Conservation (phyloP, 306 rosid genomes). For the Prunus padus region DNA sequence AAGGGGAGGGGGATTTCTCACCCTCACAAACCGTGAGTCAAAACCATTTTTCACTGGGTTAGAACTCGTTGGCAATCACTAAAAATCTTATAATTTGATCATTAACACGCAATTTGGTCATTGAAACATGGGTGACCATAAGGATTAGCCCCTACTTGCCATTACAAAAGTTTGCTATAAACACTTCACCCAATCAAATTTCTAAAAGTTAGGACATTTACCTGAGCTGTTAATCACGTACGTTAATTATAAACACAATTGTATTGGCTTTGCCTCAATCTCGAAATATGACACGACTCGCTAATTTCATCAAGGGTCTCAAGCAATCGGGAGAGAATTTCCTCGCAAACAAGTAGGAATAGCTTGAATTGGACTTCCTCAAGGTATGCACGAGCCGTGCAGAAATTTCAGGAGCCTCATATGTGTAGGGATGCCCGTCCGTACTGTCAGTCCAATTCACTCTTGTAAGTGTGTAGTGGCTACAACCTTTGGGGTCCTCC, state of each 20-base stretch:
- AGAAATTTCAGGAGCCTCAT: slow-evolving; percentile 46
- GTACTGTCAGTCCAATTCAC: slow-evolving; percentile 68
- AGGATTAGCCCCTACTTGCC: no score
- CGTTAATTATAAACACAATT: background rate
- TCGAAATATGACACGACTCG: slow-evolving; percentile 52
- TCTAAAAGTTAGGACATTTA: no score
- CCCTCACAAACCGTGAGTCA: no score
- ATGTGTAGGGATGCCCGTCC: slow-evolving; percentile 62
- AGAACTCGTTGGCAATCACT: no score
- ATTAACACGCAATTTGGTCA: no score
- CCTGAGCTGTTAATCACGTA: no score
- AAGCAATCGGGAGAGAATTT: slow-evolving; percentile 61
- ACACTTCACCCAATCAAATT: no score
- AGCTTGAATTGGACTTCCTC: slow-evolving; percentile 47
- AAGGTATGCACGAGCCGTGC: slow-evolving; percentile 40
- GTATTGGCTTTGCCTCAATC: slow-evolving; percentile 22
- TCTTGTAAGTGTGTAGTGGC: slow-evolving; percentile 57
- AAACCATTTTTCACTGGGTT: no score
- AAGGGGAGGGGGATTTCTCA: no score
- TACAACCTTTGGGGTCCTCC: slow-evolving; percentile 51
- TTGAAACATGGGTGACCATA: no score
- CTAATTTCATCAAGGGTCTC: slow-evolving; percentile 46
- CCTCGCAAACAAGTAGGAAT: slow-evolving; percentile 49
- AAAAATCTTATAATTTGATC: no score
- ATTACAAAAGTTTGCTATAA: no score